A percentile compares a stretch with the other conserved stretches of the same genome.
phyloP scores from a whole-genome alignment of 805 yeast species.

The Monosporozyma servazzii region DNA sequence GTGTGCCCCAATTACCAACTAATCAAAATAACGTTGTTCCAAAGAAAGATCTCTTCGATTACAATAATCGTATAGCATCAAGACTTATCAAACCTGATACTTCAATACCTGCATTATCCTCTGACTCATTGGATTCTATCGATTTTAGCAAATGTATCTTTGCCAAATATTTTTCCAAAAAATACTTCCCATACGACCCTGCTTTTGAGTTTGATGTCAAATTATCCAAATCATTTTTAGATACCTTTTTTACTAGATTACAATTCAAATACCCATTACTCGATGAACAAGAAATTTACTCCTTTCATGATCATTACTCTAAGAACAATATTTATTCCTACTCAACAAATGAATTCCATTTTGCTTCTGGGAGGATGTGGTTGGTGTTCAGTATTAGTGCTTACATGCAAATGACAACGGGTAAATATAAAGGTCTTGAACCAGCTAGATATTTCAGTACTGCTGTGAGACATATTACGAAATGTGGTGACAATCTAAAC shows the following conservation, averaged over 20 bases:
- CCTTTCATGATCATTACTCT: conserved; percentile 42
- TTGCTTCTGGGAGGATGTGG: conserved; percentile 48
- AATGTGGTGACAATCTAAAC: conserved; percentile 33
- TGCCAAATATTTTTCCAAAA: conserved; percentile 39
- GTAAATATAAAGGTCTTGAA: conserved; percentile 46
- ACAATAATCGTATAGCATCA: not conserved
- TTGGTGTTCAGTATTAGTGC: conserved; percentile 44
- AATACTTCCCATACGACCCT: conserved; percentile 40
- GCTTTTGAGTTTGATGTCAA: conserved; percentile 43
- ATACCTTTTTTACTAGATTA: conserved; percentile 44
- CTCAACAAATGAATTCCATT: conserved; percentile 35
- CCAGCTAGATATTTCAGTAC: conserved; percentile 51
- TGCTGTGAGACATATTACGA: conserved; percentile 47
- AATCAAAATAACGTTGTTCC: not conserved
- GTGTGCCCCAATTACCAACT: not conserved
- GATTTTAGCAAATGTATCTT: conserved; percentile 36
- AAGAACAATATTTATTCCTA: conserved; percentile 33
- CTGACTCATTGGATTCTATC: conserved; percentile 31
- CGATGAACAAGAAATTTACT: conserved; percentile 42
- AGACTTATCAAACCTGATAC: not conserved
- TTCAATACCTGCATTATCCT: conserved; percentile 10
- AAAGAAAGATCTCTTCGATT: not conserved
- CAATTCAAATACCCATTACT: conserved; percentile 50
- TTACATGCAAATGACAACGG: conserved; percentile 45
- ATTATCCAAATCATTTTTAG: conserved; percentile 41